phyloP scores from a whole-genome alignment of 1,284 basidiomycete species.

The Golubevia pallescens region DNA sequence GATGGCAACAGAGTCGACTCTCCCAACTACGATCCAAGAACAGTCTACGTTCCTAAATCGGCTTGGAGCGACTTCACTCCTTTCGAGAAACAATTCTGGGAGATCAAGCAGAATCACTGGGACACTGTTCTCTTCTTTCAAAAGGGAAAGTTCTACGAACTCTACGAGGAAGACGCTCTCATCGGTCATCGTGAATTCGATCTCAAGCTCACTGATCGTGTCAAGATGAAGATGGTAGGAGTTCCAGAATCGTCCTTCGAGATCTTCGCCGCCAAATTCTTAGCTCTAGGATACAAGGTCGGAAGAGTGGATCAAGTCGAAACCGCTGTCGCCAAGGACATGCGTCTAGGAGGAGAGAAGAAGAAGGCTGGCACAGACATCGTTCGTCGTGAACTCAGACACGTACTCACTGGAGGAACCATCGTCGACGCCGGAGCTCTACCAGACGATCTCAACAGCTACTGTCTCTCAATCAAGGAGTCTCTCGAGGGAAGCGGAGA shows the following conservation, averaged over 20 bases:
- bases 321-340: conserved; percentile 61
- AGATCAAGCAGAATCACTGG: conserved; percentile 93
- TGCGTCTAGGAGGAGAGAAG: conserved; percentile 64
- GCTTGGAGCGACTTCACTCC: conserved; percentile 88
- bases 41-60: conserved; percentile 78
- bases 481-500: conserved; percentile 15
- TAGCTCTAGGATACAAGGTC: conserved; percentile 63
- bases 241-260: conserved; percentile 62
- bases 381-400: conserved; percentile 57
- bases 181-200: conserved; percentile 65
- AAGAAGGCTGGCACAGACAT: conserved; percentile 68
- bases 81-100: conserved; percentile 97
- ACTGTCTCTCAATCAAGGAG: conserved; percentile 65
- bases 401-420: conserved; percentile 59
- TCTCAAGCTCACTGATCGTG: conserved; percentile 75
- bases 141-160: conserved; percentile 73
- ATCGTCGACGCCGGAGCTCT: conserved; percentile 56
- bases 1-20: conserved; percentile 80
- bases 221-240: conserved; percentile 94
- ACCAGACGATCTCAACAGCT: conserved; percentile 58
- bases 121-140: conserved; percentile 90
- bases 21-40: conserved; percentile 90
- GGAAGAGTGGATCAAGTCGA: conserved; percentile 62
- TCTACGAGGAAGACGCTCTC: conserved; percentile 64
- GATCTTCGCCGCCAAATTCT: conserved; percentile 61